Conservation (phyloP, 1,284 basidiomycete genomes). For the Trichosporon coremiiforme region DNA sequence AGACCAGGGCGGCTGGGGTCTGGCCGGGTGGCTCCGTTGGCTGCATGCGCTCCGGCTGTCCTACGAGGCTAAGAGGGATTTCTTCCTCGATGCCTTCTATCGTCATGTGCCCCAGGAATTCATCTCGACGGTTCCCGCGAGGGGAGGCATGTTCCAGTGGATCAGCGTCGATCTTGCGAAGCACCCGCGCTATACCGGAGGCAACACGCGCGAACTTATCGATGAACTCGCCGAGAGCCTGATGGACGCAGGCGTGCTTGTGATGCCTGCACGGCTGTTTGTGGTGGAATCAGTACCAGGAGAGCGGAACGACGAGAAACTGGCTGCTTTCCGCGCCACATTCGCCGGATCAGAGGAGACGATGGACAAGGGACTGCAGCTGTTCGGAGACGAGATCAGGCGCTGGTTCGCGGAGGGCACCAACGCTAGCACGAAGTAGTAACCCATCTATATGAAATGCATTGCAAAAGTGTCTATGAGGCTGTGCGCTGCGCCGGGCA, state of each 20-base stretch:
- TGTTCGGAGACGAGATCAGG: constrained; percentile 53
- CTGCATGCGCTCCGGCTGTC: constrained; percentile 55
- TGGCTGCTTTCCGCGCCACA: constrained; percentile 57
- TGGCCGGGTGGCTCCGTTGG: constrained; percentile 58
- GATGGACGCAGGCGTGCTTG: constrained; percentile 52
- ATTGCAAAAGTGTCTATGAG: constrained; percentile 20
- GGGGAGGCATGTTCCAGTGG: constrained; percentile 59
- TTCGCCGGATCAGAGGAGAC: constrained; percentile 59
- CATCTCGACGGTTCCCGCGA: constrained; percentile 50
- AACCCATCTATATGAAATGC: constrained; percentile 20
- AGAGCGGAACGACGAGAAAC: constrained; percentile 52
- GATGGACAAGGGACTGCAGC: constrained; percentile 56
- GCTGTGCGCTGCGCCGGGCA: not conserved
- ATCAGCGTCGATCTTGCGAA: constrained; percentile 27
- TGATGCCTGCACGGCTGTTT: constrained; percentile 59
- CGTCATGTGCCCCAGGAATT: constrained; percentile 44
- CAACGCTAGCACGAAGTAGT: constrained; percentile 46
- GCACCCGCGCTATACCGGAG: constrained; percentile 31
- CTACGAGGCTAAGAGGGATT: constrained; percentile 59
- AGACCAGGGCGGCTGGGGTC: constrained; percentile 46
- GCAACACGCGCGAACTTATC: constrained; percentile 56
- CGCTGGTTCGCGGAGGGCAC: constrained; percentile 51
- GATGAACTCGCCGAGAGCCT: constrained; percentile 58
- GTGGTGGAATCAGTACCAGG: constrained; percentile 50
- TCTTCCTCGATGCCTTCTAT: constrained; percentile 52